Evolutionary conservation across 768 basidiomycete genomes (phyloP), one percentile per base, ranked within the genome.

Genomic region (Melanogaster broomeanus): DNA sequence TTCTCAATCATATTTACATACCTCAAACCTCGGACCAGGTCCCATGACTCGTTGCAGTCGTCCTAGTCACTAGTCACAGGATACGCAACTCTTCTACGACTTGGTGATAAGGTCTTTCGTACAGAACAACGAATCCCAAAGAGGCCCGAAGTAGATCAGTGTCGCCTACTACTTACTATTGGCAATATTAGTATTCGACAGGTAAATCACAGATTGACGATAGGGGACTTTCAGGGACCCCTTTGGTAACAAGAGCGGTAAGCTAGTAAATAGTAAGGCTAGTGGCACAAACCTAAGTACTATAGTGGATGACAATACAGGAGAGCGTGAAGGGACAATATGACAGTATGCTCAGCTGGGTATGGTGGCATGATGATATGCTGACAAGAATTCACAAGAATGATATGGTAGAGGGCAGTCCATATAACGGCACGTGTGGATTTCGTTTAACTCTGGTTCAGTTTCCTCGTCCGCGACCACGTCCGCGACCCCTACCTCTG

Each of bases 401-500:
- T 49, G 37, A 52, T 51, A 53, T 39, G 48, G 34, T 51, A 35
- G 56, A 64, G 58, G 56, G 64, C 59, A 52, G 41, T 22, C 58
- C 25, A 39, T 16, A 51, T 57, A 45, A 41, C 25, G 21, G 22
- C 6, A 25, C 25, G 25, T 22, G 41, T 12, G 41, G 3, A 11
- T 13, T 42, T 31, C 24, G 22, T 46, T 28, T 43, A 35, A 45
- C 44, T 37, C 45, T 24, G 52, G 40, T 50, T 38, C 67, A 67
- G 39, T 63, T 59, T 24, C 69, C 68, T 28, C 66, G 68, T 19
- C 74, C 72, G 42, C 70, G 70, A 43, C 70, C 72, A 34, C 69
- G 63, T 8, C 70, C 74, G 22, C 73, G 64, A 7, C 75, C 75
- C 25, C 74, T 67, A 11, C 77, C 74, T 33, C 77, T 67, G 15